These are phyloP conservation scores for Cyanophora paradoxa DNA, from an alignment of 78 protist species.

Conservation along the genomic window DNA sequence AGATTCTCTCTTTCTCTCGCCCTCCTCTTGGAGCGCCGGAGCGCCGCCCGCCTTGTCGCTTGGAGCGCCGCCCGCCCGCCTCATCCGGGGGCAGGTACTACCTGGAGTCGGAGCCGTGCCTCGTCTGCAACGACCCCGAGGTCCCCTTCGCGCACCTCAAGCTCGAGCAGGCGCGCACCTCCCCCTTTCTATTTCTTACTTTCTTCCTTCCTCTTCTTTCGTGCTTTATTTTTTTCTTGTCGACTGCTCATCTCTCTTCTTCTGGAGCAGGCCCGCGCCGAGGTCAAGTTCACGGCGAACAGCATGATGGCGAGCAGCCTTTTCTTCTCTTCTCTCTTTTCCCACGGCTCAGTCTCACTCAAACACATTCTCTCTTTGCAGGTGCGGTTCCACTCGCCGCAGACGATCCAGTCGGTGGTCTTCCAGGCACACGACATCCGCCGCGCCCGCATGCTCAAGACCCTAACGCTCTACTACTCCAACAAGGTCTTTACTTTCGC, in stretches of 20 bases:
- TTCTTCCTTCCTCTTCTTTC: no score
- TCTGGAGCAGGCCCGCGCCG: conserved; percentile 46
- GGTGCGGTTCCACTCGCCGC: neutral
- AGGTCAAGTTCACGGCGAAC: conserved; percentile 56
- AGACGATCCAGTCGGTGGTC: no score
- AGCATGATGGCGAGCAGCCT: neutral
- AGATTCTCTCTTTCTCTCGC: no score
- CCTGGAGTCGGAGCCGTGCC: conserved; percentile 65
- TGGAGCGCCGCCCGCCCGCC: no score
- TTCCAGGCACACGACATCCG: no score
- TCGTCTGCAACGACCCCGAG: conserved; percentile 51
- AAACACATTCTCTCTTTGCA: no score
- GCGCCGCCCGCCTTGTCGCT: no score
- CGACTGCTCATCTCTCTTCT: no score
- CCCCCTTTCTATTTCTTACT: no score
- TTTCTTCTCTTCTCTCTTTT: neutral
- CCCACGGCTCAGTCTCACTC: neutral
- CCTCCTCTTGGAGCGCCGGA: no score
- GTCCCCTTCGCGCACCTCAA: conserved; percentile 22
- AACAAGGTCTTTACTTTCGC: conserved; percentile 37
- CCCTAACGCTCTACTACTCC: conserved; percentile 53
- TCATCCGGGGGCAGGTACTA: no score
- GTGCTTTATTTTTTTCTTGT: no score
- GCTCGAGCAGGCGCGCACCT: conserved; percentile 37
- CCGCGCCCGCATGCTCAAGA: conserved; percentile 43